Percentiles rank a stretch among this genome's conserved stretches.
These are phyloP conservation scores for Citrus trifoliata DNA, from an alignment of 345 rosid species.

Conservation along the genomic window DNA sequence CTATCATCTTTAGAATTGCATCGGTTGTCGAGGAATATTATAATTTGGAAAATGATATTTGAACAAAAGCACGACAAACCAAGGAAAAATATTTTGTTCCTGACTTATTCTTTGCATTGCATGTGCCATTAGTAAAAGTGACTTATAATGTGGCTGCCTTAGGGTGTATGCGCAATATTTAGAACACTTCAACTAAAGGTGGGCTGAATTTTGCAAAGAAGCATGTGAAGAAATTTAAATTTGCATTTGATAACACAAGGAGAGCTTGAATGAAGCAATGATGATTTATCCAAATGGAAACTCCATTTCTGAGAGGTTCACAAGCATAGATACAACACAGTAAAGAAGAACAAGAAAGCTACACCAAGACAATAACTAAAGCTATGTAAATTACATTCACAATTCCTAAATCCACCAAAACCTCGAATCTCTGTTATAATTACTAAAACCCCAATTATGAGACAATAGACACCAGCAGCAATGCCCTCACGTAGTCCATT, in stretches of 20 bases:
- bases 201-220: background rate
- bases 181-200: background rate
- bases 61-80: too few species aligned
- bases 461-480: constrained; percentile 38
- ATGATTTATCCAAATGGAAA: background rate
- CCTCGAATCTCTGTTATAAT: constrained; percentile 28
- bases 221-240: background rate
- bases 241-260: background rate
- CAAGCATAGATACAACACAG: constrained; percentile 24
- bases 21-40: background rate
- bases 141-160: too few species aligned
- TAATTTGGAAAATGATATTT: background rate
- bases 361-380: constrained; percentile 29
- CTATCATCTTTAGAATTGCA: background rate
- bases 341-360: constrained; percentile 31
- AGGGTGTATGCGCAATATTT: background rate
- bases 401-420: constrained; percentile 18
- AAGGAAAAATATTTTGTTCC: too few species aligned
- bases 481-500: constrained; percentile 37
- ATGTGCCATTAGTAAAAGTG: too few species aligned
- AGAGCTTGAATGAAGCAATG: background rate
- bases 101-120: too few species aligned
- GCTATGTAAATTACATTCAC: constrained; percentile 22
- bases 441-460: constrained; percentile 25
- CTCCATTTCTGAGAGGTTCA: constrained; percentile 19